These are phyloP conservation scores for Trametes hirsuta DNA, from an alignment of 1,284 basidiomycete species.

Conservation along the genomic window DNA sequence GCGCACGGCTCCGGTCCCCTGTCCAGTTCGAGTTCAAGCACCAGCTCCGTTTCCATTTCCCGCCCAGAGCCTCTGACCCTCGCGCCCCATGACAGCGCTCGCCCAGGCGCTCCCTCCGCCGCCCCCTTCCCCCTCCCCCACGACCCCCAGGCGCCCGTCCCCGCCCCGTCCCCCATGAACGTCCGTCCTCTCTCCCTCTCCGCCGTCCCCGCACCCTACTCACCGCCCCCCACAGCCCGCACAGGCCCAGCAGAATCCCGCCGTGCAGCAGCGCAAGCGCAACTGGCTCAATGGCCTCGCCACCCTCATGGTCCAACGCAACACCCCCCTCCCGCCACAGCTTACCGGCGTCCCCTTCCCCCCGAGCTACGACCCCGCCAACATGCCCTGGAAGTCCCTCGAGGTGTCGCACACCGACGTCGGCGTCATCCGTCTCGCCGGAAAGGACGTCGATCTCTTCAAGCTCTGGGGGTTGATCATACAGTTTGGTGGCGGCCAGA, in stretches of 20 bases:
- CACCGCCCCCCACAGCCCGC: slow-evolving; percentile 19
- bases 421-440: slow-evolving; percentile 68
- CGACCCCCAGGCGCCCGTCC: slow-evolving; percentile 25
- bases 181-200: slow-evolving; percentile 22
- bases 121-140: slow-evolving; percentile 26
- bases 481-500: slow-evolving; percentile 57
- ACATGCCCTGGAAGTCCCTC: slow-evolving; percentile 63
- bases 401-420: slow-evolving; percentile 58
- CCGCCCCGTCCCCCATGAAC: slow-evolving; percentile 17
- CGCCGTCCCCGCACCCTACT: slow-evolving; percentile 8
- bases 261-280: slow-evolving; percentile 50
- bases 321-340: slow-evolving; percentile 64
- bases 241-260: slow-evolving; percentile 21
- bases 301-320: slow-evolving; percentile 54
- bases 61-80: slow-evolving; percentile 26
- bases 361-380: slow-evolving; percentile 59
- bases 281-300: slow-evolving; percentile 62
- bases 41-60: slow-evolving; percentile 14
- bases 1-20: slow-evolving; percentile 32
- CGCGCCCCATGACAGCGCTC: slow-evolving; percentile 29
- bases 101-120: slow-evolving; percentile 25
- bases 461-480: slow-evolving; percentile 65
- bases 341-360: slow-evolving; percentile 60
- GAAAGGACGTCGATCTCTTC: slow-evolving; percentile 80
- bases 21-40: background rate